Base-by-base conservation (phyloP, 495 filamentous ascomycete genomes). In the Aspergillus diversus region DNA sequence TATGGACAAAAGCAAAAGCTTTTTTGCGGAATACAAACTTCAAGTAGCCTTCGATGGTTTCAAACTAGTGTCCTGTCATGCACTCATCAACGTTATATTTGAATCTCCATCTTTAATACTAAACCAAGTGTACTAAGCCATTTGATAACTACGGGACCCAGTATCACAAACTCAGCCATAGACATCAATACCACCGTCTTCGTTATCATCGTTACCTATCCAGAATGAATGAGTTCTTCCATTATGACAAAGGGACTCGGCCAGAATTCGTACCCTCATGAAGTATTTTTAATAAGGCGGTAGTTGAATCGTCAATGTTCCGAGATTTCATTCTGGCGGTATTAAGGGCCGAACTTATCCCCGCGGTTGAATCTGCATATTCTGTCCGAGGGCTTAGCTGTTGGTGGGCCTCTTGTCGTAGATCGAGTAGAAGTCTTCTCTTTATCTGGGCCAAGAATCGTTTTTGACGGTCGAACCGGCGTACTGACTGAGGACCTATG, bases 321-420 rank as follows among this genome's bases (percentile, higher is more conserved):
- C 11, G 11, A 5, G n/a, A 11, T 43, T 3, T 8, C 6, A 12
- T 11, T 9, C 12, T n/a, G 39, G 39, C n/a, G 7, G 12, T 43
- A n/a, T 43, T 43, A n/a, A 43, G 39, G 39, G 39, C 39, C n/a
- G 39, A 43, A 43, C 39, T 43, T 43, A n/a, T n/a, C 39, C 39
- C 39, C 11, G 39, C 39, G 39, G 39, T 43, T 9, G 39, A 43
- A 43, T 43, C 39, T 43, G 39, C 39, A 43, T 43, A n/a, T 43
- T 43, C 39, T 43, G 39, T 4, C 7, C 39, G 11, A n/a, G 39
- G 39, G 39, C 39, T n/a, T 43, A 43, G n/a, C 39, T 43, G 39
- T 1, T 43, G 39, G 39, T 43, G 39, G 4, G 39, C 39, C 39
- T 43, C 39, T n/a, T n/a, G 11, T 43, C 39, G 39, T 12, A 43